Evolutionary conservation across 805 yeast genomes (phyloP), one percentile per base, ranked within the genome.

Genomic region (Nakazawaea sp.): DNA sequence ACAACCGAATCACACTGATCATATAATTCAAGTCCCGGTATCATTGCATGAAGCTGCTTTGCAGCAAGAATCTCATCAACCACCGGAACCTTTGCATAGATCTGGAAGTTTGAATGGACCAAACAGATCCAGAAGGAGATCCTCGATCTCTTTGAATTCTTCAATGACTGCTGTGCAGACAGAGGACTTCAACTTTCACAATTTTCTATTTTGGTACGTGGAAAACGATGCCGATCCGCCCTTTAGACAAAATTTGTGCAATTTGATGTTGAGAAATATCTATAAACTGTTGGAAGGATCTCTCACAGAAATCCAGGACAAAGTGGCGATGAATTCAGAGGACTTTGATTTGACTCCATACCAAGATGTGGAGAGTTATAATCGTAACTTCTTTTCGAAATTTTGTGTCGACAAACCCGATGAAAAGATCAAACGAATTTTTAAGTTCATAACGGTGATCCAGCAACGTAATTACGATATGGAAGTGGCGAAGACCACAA

Each of bases 381-480:
- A 55, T 38, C 40, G 43, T 27, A 31, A 38, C 7, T 59, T 58
- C 34, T 59, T 49, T 36, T 53, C 53, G 2, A 38, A 39, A 13
- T 46, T 35, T 24, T 33, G 41, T 23, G 26, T 41, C 7, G 51
- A 52, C 34, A 43, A 43, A 5, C 18, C 44, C 3, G 50, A 51
- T 7, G 56, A 51, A 28, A 33, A 39, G n/a, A 45, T 61, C 2
- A 44, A 47, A 4, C 42, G 65, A 18, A 40, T 47, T 3, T 51
- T 59, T 35, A 49, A 56, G 30, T 59, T 52, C 40, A 33, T 36
- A n/a, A 56, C 56, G 1, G 42, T 52, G 1, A 43, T 48, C 8
- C 58, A 56, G 25, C 47, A 52, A 25, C 41, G 53, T 10, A 40
- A 47, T n/a, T 50, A 50, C 34, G 57, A 54, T 21, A 39, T 39